Evolutionary conservation across 2,329 filamentous ascomycete genomes (phyloP).

Genomic region (Fusarium foetens): DNA sequence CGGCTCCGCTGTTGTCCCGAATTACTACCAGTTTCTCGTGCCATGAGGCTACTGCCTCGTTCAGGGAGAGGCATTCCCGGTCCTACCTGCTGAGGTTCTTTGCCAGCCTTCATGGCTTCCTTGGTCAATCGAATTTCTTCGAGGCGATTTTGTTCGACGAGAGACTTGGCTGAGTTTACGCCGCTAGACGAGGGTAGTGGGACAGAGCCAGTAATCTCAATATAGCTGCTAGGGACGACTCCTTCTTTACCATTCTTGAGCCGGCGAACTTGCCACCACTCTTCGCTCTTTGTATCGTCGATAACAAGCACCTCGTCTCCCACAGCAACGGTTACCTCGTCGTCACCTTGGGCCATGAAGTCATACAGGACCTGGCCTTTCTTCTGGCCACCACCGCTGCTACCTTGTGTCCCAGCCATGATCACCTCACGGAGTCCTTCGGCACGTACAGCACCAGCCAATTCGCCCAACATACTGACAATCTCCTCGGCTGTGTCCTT

Average conservation of each 20-base stretch:
- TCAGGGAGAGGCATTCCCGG: conserved; percentile 79
- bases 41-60: conserved; percentile 81
- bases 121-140: conserved; percentile 88
- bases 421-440: conserved; percentile 87
- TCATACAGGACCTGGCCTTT: conserved; percentile 91
- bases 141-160: conserved; percentile 78
- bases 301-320: conserved; percentile 92
- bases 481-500: conserved; percentile 98
- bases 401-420: conserved; percentile 74
- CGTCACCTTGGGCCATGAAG: conserved; percentile 95
- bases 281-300: conserved; percentile 91
- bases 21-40: conserved; percentile 73
- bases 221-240: conserved; percentile 95
- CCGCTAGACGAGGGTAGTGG: conserved; percentile 62
- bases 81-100: conserved; percentile 74
- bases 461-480: conserved; percentile 84
- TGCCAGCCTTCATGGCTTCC: conserved; percentile 75
- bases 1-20: conserved; percentile 75
- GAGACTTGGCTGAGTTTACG: conserved; percentile 65
- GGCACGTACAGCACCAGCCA: conserved; percentile 86
- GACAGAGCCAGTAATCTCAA: conserved; percentile 82
- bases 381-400: conserved; percentile 60
- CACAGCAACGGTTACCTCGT: conserved; percentile 90
- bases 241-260: conserved; percentile 94
- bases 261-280: conserved; percentile 97